Percentiles rank a stretch among this genome's conserved stretches.
Evolutionary conservation across 345 rosid species (phyloP).

Genomic region (Cardamine chenopodiifolia): DNA sequence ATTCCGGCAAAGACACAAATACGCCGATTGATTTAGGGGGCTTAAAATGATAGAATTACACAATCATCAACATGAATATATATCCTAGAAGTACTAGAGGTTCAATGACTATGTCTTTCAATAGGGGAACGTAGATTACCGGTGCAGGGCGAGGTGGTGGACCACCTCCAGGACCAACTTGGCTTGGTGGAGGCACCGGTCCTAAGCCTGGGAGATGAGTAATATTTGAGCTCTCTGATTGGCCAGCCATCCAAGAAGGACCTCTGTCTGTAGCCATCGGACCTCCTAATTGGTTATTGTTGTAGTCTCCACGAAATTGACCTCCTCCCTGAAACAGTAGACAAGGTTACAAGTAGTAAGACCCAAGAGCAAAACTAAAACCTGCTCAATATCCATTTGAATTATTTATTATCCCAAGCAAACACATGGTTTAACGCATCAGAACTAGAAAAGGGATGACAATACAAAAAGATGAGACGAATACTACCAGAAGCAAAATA

Average conservation of each 20-base stretch:
- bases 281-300: conserved; percentile 59
- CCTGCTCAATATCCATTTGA: neutral
- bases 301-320: conserved; percentile 64
- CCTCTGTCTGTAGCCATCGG: conserved; percentile 71
- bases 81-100: neutral
- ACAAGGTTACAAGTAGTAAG: conserved; percentile 23
- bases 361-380: conserved; percentile 1
- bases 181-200: conserved; percentile 55
- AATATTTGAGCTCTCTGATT: conserved; percentile 56
- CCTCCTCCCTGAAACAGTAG: conserved; percentile 59
- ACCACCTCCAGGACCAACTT: conserved; percentile 57
- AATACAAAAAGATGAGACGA: neutral
- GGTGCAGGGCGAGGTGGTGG: conserved; percentile 68
- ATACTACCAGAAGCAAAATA: neutral
- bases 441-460: neutral
- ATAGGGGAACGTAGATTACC: conserved; percentile 44
- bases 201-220: conserved; percentile 63
- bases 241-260: conserved; percentile 76
- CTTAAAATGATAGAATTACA: neutral
- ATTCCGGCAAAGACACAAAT: conserved; percentile 5
- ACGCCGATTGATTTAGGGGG: neutral
- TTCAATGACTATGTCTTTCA: conserved; percentile 10
- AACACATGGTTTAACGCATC: neutral
- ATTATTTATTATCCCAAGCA: neutral
- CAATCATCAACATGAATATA: neutral